Evolutionary conservation across 2,329 filamentous ascomycete species (phyloP).

Genomic region (Metarhizium anisopliae): DNA sequence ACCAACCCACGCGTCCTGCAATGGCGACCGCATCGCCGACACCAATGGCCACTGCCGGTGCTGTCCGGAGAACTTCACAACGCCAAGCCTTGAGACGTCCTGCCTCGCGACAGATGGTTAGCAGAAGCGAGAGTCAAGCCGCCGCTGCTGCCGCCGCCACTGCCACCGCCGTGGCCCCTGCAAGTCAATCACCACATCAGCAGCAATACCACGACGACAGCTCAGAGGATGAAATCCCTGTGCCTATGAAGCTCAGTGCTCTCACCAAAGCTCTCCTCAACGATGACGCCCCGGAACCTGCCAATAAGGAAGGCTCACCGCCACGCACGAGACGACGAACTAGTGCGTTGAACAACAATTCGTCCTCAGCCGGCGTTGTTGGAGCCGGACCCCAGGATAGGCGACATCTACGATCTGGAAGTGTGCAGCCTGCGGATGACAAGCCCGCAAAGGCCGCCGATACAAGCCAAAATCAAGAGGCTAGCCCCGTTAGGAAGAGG

Average conservation of each 20-base stretch:
- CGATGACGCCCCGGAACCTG: conserved; percentile 44
- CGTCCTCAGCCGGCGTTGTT: conserved; percentile 24
- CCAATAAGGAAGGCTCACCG: conserved; percentile 31
- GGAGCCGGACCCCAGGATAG: conserved; percentile 32
- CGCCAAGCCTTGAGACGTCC: conserved; percentile 45
- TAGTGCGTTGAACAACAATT: conserved; percentile 31
- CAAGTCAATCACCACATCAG: conserved; percentile 29
- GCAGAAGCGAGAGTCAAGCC: conserved; percentile 37
- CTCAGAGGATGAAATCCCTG: conserved; percentile 88
- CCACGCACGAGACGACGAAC: conserved; percentile 38
- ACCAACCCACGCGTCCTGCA: conserved; percentile 11
- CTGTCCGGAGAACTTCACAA: conserved; percentile 44
- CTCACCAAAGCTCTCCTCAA: conserved; percentile 79
- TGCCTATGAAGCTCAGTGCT: conserved; percentile 88
- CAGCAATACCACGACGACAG: conserved; percentile 60
- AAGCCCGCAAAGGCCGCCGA: conserved; percentile 3
- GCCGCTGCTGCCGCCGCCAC: conserved; percentile 18
- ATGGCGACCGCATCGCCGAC: conserved; percentile 50
- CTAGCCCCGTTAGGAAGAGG: conserved; percentile 45
- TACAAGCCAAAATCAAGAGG: conserved; percentile 30
- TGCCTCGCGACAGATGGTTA: conserved; percentile 35
- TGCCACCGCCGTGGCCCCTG: conserved; percentile 14
- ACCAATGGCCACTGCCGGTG: conserved; percentile 41
- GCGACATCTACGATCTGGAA: conserved; percentile 38
- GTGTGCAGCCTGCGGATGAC: conserved; percentile 29